Base-by-base conservation (phyloP, 2,329 filamentous ascomycete species). In the Rhinocladiella mackenziei region DNA sequence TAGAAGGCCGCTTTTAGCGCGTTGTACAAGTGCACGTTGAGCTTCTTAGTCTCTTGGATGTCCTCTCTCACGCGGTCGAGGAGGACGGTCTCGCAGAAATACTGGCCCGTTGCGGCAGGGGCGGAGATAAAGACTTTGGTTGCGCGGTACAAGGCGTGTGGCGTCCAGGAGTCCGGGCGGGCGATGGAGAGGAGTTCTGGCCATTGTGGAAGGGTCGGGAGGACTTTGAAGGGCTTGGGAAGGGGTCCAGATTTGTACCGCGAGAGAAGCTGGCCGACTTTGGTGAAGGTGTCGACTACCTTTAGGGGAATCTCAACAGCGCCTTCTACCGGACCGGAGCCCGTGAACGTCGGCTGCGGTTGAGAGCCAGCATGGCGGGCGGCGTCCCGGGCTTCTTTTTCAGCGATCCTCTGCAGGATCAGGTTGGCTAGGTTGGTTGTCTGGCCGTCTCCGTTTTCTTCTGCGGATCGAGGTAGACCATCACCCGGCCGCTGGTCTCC, bases 191-290 rank as follows among this genome's bases (percentile, higher is more conserved):
- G 78, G 26, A 95, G 85, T 14, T 88, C 85, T 62, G 92, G 86
- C 89, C 89, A 97, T 59, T 92, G 81, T 5, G 89, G 89, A 10
- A 97, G 80, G 1, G 89, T 89, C 2, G 92, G 92, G 6, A 98
- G 77, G 54, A 97, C 89, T 68, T 97, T 97, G 76, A 98, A 94
- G 0, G 91, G 91, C 67, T 98, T 98, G 14, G 92, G 92, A 22
- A 98, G 76, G 55, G 91, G 91, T n/a, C 92, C 92, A 10, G 86
- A 91, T 68, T 94, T 95, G 73, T 95, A 97, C 54, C 91, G 81
- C 18, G 87, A 89, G 47, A 98, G 76, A 49, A 97, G 84, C 55
- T 89, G 74, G 49, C 89, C 91, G 57, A 95, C 83, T 70, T 83
- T 88, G 37, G 32, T 52, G 30, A 47, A 36, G 11, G 95, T 91